These are phyloP conservation scores for Aspergillus ochraceus DNA, from an alignment of 2,329 filamentous ascomycete species.

Conservation along the genomic window DNA sequence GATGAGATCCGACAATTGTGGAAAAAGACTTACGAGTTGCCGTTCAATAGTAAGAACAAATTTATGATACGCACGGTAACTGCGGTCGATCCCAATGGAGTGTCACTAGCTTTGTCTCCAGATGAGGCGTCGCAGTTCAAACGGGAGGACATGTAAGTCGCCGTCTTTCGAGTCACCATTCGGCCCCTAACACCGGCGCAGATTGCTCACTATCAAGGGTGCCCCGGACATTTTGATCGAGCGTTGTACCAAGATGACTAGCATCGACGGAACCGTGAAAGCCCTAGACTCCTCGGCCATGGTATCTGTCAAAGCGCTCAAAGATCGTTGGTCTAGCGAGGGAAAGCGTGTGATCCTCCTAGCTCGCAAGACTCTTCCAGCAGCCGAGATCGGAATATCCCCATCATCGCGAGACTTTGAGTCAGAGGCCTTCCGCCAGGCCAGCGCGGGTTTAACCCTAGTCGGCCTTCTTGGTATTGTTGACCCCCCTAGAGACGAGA, in stretches of 20 bases:
- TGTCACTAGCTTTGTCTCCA: slow-evolving; percentile 3
- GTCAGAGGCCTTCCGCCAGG: slow-evolving; percentile 56
- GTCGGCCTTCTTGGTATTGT: slow-evolving; percentile 60
- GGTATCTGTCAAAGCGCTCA: slow-evolving; percentile 56
- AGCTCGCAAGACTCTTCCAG: slow-evolving; percentile 59
- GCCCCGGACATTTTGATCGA: slow-evolving; percentile 72
- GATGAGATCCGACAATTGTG: slow-evolving; percentile 61
- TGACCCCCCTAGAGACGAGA: slow-evolving; percentile 61
- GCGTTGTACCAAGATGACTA: slow-evolving; percentile 60
- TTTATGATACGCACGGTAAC: slow-evolving; percentile 69
- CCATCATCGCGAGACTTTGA: slow-evolving; percentile 56
- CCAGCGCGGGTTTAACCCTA: slow-evolving; percentile 51
- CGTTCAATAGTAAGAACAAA: slow-evolving; percentile 83
- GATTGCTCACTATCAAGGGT: slow-evolving; percentile 72
- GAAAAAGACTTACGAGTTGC: slow-evolving; percentile 66
- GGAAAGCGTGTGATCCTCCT: slow-evolving; percentile 68
- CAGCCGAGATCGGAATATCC: slow-evolving; percentile 38
- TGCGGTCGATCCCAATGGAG: slow-evolving; percentile 11
- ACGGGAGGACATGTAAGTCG: slow-evolving; percentile 3
- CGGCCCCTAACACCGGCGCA: slow-evolving; percentile 18
- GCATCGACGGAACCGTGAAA: slow-evolving; percentile 55
- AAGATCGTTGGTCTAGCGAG: slow-evolving; percentile 67
- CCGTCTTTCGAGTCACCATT: too few relatives aligned
- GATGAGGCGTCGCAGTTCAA: slow-evolving; percentile 6
- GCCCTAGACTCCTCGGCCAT: slow-evolving; percentile 50